phyloP scores from a whole-genome alignment of 2,329 filamentous ascomycete species.

The Aureobasidium sp. region DNA sequence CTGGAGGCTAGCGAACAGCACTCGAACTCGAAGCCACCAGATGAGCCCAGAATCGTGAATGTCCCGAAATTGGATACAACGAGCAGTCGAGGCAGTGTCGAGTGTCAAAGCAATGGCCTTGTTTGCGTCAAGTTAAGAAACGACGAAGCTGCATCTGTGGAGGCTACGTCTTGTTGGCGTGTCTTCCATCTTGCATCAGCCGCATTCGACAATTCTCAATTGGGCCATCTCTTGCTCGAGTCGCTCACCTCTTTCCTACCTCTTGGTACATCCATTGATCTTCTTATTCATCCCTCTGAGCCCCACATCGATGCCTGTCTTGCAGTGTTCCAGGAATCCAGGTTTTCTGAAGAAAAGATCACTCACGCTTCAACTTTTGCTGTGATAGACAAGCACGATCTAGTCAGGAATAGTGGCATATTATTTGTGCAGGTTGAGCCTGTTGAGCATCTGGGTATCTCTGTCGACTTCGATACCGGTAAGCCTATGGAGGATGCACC shows the following conservation, averaged over 20 bases:
- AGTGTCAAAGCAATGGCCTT: not conserved
- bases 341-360: not conserved
- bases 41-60: not conserved
- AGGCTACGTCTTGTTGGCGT: not conserved
- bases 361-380: not conserved
- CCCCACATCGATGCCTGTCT: constrained; percentile 1
- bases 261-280: not conserved
- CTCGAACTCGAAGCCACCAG: not conserved
- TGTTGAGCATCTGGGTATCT: not conserved
- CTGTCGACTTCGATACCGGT: not conserved
- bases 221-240: not conserved
- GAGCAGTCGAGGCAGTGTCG: not conserved
- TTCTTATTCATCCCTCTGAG: not conserved
- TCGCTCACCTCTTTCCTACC: not conserved
- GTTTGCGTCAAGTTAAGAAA: not conserved
- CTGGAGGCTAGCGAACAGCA: constrained; percentile 7
- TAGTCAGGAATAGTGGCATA: not conserved
- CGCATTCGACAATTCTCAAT: not conserved
- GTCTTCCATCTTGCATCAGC: constrained; percentile 4
- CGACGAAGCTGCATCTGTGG: not conserved
- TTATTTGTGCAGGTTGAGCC: not conserved
- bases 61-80: not conserved
- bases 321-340: not conserved
- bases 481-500: not conserved
- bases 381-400: not conserved